phyloP scores from a whole-genome alignment of 441 rosid genomes.

The Arabidopsis lyrata region DNA sequence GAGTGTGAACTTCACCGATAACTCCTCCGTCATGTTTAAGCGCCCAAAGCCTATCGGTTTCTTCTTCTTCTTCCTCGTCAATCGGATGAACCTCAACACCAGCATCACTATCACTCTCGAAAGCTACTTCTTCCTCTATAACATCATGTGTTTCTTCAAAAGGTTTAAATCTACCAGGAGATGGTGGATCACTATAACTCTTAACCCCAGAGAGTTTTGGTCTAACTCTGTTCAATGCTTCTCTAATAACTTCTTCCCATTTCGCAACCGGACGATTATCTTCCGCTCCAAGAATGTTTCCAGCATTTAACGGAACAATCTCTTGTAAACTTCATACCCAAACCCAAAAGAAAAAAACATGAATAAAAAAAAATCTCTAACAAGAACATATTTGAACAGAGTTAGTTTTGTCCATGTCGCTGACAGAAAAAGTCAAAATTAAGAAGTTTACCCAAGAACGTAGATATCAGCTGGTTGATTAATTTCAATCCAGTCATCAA shows the following conservation, averaged over 20 bases:
- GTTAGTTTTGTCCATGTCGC: conserved; percentile 37
- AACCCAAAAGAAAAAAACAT: conserved; percentile 16
- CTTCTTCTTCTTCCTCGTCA: conserved; percentile 57
- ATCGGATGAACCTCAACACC: conserved; percentile 87
- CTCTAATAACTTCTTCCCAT: conserved; percentile 90
- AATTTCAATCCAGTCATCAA: conserved; percentile 86
- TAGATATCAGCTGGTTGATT: conserved; percentile 91
- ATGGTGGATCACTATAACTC: conserved; percentile 90
- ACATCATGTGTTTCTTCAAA: conserved; percentile 63
- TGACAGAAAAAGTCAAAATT: conserved; percentile 28
- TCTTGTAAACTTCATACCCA: conserved; percentile 76
- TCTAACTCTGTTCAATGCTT: conserved; percentile 64
- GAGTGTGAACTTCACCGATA: conserved; percentile 41
- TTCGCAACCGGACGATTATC: conserved; percentile 74
- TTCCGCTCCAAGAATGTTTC: conserved; percentile 94
- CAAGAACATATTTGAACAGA: conserved; percentile 26
- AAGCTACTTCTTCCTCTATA: conserved; percentile 74
- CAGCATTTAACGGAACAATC: conserved; percentile 94
- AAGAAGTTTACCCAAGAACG: conserved; percentile 73
- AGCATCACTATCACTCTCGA: conserved; percentile 75
- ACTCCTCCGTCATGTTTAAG: conserved; percentile 39
- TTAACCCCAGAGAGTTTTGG: conserved; percentile 60
- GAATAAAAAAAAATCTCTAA: background rate
- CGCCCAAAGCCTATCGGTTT: conserved; percentile 29
- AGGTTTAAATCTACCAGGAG: conserved; percentile 87